These are phyloP conservation scores for Parafenestella ontariensis DNA, from an alignment of 2,329 filamentous ascomycete genomes.

Conservation along the genomic window DNA sequence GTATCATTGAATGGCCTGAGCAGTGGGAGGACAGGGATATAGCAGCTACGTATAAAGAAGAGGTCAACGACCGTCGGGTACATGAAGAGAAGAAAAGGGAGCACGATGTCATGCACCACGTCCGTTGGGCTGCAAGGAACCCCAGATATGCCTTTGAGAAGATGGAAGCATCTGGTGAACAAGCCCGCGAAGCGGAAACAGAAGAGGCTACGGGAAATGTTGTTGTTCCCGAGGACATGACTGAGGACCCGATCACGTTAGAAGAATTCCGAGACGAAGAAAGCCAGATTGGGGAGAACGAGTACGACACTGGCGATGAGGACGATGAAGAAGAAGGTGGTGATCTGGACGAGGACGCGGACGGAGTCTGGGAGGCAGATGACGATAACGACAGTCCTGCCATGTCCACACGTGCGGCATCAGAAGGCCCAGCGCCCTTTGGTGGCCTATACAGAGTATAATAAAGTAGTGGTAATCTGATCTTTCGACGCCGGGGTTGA, in stretches of 20 bases:
- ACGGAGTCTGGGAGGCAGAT: slow-evolving; percentile 22
- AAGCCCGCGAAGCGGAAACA: slow-evolving; percentile 5
- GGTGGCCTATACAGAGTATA: slow-evolving; percentile 32
- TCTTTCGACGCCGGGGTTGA: background rate
- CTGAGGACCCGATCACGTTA: slow-evolving; percentile 37
- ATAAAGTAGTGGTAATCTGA: background rate
- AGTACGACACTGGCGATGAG: slow-evolving; percentile 25
- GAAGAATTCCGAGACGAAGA: slow-evolving; percentile 32
- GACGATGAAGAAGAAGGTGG: slow-evolving; percentile 20
- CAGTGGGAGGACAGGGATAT: slow-evolving; percentile 43
- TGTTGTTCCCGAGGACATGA: slow-evolving; percentile 40
- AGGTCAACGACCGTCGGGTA: slow-evolving; percentile 32
- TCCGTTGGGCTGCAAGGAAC: slow-evolving; percentile 42
- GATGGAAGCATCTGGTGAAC: slow-evolving; percentile 25
- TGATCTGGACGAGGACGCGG: slow-evolving; percentile 21
- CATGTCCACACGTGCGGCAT: slow-evolving; percentile 18
- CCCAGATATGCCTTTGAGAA: slow-evolving; percentile 45
- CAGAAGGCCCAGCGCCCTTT: slow-evolving; percentile 30
- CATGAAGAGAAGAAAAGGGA: slow-evolving; percentile 35
- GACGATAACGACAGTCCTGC: slow-evolving; percentile 22
- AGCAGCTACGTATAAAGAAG: slow-evolving; percentile 35
- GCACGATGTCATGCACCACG: slow-evolving; percentile 41
- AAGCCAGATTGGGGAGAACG: slow-evolving; percentile 23
- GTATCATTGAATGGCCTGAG: slow-evolving; percentile 43
- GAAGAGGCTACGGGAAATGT: slow-evolving; percentile 27